phyloP scores from a whole-genome alignment of 345 rosid species.

The Dipteronia dyeriana region DNA sequence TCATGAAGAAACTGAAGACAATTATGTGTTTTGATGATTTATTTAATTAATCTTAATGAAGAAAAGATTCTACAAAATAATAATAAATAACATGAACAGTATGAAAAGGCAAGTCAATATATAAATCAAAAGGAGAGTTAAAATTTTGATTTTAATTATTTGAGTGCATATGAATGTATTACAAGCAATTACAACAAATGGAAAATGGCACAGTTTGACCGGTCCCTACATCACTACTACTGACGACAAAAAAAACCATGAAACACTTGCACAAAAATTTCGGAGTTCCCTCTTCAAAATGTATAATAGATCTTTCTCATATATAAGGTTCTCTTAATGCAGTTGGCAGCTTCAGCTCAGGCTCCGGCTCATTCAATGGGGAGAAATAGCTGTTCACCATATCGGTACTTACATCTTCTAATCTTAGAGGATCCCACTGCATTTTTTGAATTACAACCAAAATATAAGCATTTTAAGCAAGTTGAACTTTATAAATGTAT shows the following conservation, averaged over 20 bases:
- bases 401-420: slow-evolving; percentile 54
- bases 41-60: too few relatives aligned
- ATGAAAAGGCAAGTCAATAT: not conserved
- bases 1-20: too few relatives aligned
- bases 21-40: too few relatives aligned
- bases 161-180: not conserved
- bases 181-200: not conserved
- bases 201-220: not conserved
- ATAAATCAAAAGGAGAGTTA: not conserved
- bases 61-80: too few relatives aligned
- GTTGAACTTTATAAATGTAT: not conserved
- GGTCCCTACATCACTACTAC: not conserved
- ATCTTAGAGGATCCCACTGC: slow-evolving; percentile 70
- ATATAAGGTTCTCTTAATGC: slow-evolving; percentile 49
- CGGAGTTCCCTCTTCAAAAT: not conserved
- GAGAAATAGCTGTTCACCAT: slow-evolving; percentile 59
- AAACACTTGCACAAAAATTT: slow-evolving; percentile 11
- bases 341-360: slow-evolving; percentile 57
- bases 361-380: slow-evolving; percentile 38
- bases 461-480: not conserved
- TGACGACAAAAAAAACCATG: not conserved
- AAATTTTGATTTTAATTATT: not conserved
- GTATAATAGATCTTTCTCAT: slow-evolving; percentile 15
- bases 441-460: slow-evolving; percentile 10
- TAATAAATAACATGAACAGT: not conserved